Evolutionary conservation across 2,329 filamentous ascomycete genomes (phyloP).

Genomic region (Ceratocystis albifundus): DNA sequence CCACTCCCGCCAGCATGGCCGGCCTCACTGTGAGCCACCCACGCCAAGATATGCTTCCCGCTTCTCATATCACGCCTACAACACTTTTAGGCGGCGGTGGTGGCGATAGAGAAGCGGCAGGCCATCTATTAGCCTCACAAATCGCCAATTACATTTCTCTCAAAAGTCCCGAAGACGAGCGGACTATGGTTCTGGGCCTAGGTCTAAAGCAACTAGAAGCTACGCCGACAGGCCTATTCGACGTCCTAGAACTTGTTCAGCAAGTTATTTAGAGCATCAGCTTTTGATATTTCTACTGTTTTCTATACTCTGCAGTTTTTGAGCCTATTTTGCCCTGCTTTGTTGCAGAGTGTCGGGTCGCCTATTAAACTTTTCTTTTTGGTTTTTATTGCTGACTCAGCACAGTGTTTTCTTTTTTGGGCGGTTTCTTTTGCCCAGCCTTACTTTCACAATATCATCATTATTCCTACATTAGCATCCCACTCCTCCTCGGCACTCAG

Average conservation of each 20-base stretch:
- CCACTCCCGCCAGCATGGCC: slow-evolving; percentile 37
- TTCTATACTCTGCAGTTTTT: not conserved
- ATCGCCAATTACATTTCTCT: slow-evolving; percentile 69
- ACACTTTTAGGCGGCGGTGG: slow-evolving; percentile 77
- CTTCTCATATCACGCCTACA: slow-evolving; percentile 70
- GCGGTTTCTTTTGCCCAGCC: not conserved
- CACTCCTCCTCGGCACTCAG: no score
- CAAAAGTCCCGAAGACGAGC: slow-evolving; percentile 52
- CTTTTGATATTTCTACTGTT: not conserved
- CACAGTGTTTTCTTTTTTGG: not conserved
- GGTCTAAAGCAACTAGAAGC: slow-evolving; percentile 43
- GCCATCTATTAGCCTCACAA: slow-evolving; percentile 80
- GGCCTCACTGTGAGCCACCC: slow-evolving; percentile 19
- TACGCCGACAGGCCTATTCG: slow-evolving; percentile 49
- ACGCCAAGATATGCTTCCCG: slow-evolving; percentile 47
- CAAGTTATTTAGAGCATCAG: slow-evolving; percentile 39
- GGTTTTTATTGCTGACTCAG: slow-evolving; percentile 7
- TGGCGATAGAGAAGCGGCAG: slow-evolving; percentile 66
- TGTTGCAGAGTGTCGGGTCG: not conserved
- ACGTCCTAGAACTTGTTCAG: slow-evolving; percentile 51
- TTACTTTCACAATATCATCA: not conserved
- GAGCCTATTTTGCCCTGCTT: not conserved
- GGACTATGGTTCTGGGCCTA: slow-evolving; percentile 51
- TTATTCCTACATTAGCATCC: not conserved
- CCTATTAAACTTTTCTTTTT: not conserved